Evolutionary conservation across 1,139 yeast species (phyloP).

Genomic region (Magnusiomyces ingens): DNA sequence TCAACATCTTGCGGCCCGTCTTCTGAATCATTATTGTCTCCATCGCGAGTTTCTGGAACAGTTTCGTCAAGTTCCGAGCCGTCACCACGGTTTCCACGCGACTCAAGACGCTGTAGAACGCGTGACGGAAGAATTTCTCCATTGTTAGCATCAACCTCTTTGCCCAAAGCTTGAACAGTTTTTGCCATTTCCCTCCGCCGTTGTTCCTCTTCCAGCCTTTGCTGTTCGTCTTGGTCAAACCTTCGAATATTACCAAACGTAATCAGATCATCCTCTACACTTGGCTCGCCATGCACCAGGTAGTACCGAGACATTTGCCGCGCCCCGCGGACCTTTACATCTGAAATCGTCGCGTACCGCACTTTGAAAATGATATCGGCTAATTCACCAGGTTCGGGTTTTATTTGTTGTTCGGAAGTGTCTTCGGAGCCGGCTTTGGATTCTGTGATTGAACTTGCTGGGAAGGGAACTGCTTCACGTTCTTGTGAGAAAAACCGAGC

Average conservation of each 20-base stretch:
- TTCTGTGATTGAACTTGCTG: background rate
- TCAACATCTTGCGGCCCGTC: background rate
- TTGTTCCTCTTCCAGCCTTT: slow-evolving; percentile 1
- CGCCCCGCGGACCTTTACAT: background rate
- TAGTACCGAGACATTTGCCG: slow-evolving; percentile 42
- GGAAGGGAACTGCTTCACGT: slow-evolving; percentile 20
- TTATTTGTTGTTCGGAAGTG: background rate
- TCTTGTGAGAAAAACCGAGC: slow-evolving; percentile 25
- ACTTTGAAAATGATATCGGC: background rate
- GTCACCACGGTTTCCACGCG: background rate
- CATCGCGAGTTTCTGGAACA: background rate
- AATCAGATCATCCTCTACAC: slow-evolving; percentile 36
- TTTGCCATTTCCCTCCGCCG: background rate
- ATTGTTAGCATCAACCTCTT: background rate
- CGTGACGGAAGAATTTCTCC: slow-evolving; percentile 2
- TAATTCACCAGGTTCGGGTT: background rate
- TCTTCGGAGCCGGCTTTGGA: background rate
- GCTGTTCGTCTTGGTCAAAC: background rate
- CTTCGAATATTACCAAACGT: slow-evolving; percentile 8
- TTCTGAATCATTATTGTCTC: background rate
- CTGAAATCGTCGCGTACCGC: background rate
- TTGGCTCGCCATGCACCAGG: slow-evolving; percentile 69
- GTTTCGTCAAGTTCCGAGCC: background rate
- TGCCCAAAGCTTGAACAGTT: background rate
- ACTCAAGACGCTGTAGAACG: background rate